Base-by-base conservation (phyloP, 2,329 filamentous ascomycete species). In the Aureobasidium mangrovei region DNA sequence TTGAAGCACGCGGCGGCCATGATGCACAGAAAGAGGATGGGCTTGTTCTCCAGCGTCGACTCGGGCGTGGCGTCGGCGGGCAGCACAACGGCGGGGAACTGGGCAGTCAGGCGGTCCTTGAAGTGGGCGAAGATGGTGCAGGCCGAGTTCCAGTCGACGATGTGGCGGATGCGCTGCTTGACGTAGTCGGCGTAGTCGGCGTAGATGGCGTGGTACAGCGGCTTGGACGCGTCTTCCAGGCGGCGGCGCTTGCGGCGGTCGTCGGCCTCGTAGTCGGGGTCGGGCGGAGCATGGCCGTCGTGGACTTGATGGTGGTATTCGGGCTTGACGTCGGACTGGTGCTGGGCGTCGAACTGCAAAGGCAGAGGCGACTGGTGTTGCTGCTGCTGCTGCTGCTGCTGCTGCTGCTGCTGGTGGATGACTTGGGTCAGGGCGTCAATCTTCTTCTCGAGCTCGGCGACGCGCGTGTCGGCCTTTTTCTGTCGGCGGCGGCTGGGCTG, bases 371-470 rank as follows among this genome's bases (percentile, higher is more conserved):
- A 35, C 36, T 35, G 49, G 41, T 18, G 43, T n/a, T 27, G 56
- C 53, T 32, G 47, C 38, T 32, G 57, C 2, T 18, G 24, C 6
- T 6, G 32, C 32, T 6, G 10, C 32, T 35, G 32, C 6, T 43
- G 32, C 41, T 62, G 60, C 40, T 66, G 61, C 58, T 73, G 71
- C 31, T 86, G 82, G 43, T 88, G 84, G 60, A 95, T 67, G 35
- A 83, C 89, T 5, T 88, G 87, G 6, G 88, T 95, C 66, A 95
- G 68, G 7, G 86, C 87, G 73, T 95, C 89, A 59, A 95, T 91
- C 74, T 94, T 94, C 75, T 85, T 89, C 74, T 95, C 90, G 49
- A 96, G 76, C 73, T 95, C 90, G 7, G 89, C 86, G 9, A 96
- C 90, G 49, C 89, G 79, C 60, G 83, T 91, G 67, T 95, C 91